Evolutionary conservation across 495 filamentous ascomycete genomes (phyloP), one percentile per base, ranked within the genome.

Genomic region (Schizothecium vesticola): DNA sequence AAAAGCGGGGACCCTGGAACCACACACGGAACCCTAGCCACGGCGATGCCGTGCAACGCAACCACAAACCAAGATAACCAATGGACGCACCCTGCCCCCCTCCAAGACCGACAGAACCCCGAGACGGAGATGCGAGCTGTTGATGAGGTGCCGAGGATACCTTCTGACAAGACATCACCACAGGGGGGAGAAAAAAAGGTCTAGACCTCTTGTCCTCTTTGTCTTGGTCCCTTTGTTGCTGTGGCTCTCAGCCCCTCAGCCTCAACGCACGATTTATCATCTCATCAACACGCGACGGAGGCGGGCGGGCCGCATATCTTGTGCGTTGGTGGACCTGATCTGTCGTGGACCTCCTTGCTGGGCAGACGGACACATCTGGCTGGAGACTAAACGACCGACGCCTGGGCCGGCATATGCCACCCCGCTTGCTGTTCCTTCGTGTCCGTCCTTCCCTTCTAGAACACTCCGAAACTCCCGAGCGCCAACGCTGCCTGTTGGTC

Each of bases 11-110:
- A n/a, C 24, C 33, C 12, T 19, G 10, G 29, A 57, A 24, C 62
- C 23, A 24, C 25, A 28, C 63, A 65, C 21, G 63, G 16, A 22
- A 16, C 63, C 43, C 24, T 58, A 55, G 26, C 63, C 13, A 55
- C 63, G 63, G 63, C 56, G 63, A 65, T 58, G 55, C 63, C 63
- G 63, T 65, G 63, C 51, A 65, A 65, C 63, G 43, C 43, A 51
- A 51, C 43, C 43, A 51, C 43, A n/a, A 51, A 51, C 36, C 43
- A 43, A 29, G 5, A n/a, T 4, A 19, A 51, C 43, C 43, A 51
- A 51, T 51, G 6, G 7, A 19, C 43, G 7, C 43, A 1, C 43
- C 43, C 12, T 51, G 43, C 43, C 6, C 43, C 16, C 43, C 43
- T n/a, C 43, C 43, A 51, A 51, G 43, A 51, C 43, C 43, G 43